Conservation (phyloP, 1,139 yeast species). For the Hemisphaericaspora xylofermentans region DNA sequence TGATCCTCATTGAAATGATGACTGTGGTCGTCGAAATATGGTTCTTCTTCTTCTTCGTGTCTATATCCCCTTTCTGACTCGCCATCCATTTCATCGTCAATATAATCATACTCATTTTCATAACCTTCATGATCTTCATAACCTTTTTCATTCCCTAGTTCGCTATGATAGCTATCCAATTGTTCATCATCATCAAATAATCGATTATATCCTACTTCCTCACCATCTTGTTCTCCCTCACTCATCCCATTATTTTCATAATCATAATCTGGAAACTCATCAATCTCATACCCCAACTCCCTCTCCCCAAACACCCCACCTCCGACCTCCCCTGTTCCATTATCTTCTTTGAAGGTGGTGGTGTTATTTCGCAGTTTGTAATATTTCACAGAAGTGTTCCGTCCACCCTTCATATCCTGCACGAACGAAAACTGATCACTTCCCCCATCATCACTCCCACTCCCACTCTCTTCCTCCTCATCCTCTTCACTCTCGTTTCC, state of each 20-base stretch:
- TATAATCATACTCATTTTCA: not conserved
- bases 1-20: not conserved
- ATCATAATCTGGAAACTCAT: slow-evolving; percentile 42
- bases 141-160: not conserved
- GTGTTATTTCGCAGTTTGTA: too few species aligned
- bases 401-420: slow-evolving; percentile 51
- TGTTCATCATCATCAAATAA: slow-evolving; percentile 21
- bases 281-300: slow-evolving; percentile 37
- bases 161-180: not conserved
- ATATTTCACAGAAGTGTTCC: slow-evolving; percentile 63
- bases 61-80: too few species aligned
- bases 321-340: slow-evolving; percentile 10
- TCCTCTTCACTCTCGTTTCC: too few species aligned
- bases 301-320: slow-evolving; percentile 23
- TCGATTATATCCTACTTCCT: slow-evolving; percentile 29
- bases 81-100: not conserved
- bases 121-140: slow-evolving; percentile 5
- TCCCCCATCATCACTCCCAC: not conserved
- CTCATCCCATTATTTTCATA: slow-evolving; percentile 51
- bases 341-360: too few species aligned
- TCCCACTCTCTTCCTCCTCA: too few species aligned
- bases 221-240: slow-evolving; percentile 48
- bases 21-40: slow-evolving; percentile 5
- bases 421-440: slow-evolving; percentile 59
- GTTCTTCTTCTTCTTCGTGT: not conserved